phyloP scores from a whole-genome alignment of 768 basidiomycete species.

The Artomyces pyxidatus region DNA sequence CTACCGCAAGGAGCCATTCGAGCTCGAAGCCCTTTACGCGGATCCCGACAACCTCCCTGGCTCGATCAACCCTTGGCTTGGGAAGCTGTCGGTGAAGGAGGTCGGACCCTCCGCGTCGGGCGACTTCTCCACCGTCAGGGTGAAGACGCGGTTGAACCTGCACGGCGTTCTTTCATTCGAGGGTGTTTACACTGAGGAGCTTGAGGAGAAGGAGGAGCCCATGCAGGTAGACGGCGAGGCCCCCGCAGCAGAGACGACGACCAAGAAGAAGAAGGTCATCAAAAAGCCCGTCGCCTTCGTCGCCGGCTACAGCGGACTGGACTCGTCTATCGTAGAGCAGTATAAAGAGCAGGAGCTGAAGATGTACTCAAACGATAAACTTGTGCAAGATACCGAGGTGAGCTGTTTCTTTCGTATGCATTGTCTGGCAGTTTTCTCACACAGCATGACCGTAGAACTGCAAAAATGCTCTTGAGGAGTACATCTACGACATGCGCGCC shows the following conservation, averaged over 20 bases:
- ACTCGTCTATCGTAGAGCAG: slow-evolving; percentile 52
- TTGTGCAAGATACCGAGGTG: slow-evolving; percentile 96
- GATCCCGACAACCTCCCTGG: slow-evolving; percentile 68
- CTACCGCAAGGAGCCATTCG: slow-evolving; percentile 84
- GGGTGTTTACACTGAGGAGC: slow-evolving; percentile 74
- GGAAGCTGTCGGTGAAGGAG: slow-evolving; percentile 71
- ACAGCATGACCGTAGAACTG: slow-evolving; percentile 54
- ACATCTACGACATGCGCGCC: slow-evolving; percentile 90
- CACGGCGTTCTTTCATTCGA: slow-evolving; percentile 88
- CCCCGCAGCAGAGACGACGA: slow-evolving; percentile 39
- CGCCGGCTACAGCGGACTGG: slow-evolving; percentile 54
- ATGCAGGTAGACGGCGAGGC: slow-evolving; percentile 54
- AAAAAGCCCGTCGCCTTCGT: slow-evolving; percentile 80
- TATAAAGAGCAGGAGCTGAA: slow-evolving; percentile 76
- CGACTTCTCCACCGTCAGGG: slow-evolving; percentile 76
- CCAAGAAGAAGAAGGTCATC: slow-evolving; percentile 82
- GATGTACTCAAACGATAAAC: slow-evolving; percentile 89
- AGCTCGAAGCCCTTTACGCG: slow-evolving; percentile 79
- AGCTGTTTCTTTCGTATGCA: slow-evolving; percentile 18
- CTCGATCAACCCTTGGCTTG: slow-evolving; percentile 78
- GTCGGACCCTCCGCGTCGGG: slow-evolving; percentile 64
- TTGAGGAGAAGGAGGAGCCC: slow-evolving; percentile 64
- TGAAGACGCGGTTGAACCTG: slow-evolving; percentile 82
- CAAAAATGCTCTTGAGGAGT: slow-evolving; percentile 98
- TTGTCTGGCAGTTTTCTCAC: not conserved